Evolutionary conservation across 75 land plant genomes (phyloP), one percentile per base, ranked within the genome.

Genomic region (Pseudotsuga menziesii): DNA sequence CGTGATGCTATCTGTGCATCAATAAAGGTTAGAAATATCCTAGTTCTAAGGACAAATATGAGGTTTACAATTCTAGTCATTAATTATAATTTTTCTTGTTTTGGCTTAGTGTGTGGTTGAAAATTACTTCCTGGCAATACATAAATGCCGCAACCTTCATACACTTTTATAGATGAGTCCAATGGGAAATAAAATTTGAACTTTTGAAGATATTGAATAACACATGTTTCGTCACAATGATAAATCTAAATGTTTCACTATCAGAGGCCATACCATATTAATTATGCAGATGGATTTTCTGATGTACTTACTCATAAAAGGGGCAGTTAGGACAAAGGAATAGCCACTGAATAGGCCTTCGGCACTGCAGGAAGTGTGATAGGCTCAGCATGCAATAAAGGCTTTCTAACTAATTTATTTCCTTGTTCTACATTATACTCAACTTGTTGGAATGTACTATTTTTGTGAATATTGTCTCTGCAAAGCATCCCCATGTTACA

Each of bases 1-100:
- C 93, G 93, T 63, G 93, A 90, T 76, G 75, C 89, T 52, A 86
- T 86, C 27, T 88, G 89, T 71, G 89, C 89, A 54, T 89, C 89
- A 41, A 88, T 88, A 23, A 88, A 88, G 84, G 89, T 87, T 29
- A 76, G 74, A 56, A 25, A n/a, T 32, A 39, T 41, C 13, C 16
- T 79, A 27, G 16, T 36, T 12, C 60, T 22, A 75, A 22, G 17
- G 16, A 57, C 19, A 39, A 36, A 22, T 36, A 71, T 71, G 32
- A 25, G 29, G 75, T 22, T 17, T 35, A 73, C 16, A 76, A 32
- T 36, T 62, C 13, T 32, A 16, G 3, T 22, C 32, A 41, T 12
- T 76, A 16, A 9, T 36, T 36, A 61, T 9, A 16, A 22, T 13
- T 22, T 35, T 36, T 36, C 12, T n/a, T 3, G 16, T 55, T 23